Evolutionary conservation across 306 rosid species (phyloP).

Genomic region (Fagus sylvatica): DNA sequence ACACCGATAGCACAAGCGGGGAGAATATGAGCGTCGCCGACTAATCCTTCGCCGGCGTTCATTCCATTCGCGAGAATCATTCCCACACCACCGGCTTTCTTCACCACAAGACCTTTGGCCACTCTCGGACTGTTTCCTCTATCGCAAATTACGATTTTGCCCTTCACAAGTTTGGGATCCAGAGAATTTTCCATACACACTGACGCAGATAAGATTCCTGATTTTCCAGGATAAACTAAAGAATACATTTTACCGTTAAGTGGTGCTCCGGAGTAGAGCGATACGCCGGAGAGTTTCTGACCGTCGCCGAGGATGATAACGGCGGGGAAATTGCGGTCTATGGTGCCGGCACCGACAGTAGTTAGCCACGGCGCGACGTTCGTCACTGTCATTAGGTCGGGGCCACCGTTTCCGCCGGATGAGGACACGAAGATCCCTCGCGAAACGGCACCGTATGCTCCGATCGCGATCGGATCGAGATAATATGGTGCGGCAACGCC

Average conservation of each 20-base stretch:
- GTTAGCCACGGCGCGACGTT: slow-evolving; percentile 85
- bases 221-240: slow-evolving; percentile 74
- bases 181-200: slow-evolving; percentile 84
- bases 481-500: slow-evolving; percentile 75
- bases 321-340: slow-evolving; percentile 84
- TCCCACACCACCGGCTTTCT: slow-evolving; percentile 85
- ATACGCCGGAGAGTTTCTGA: slow-evolving; percentile 59
- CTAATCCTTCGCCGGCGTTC: slow-evolving; percentile 81
- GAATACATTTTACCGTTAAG: slow-evolving; percentile 63
- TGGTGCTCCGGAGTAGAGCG: slow-evolving; percentile 68
- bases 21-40: slow-evolving; percentile 80
- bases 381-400: slow-evolving; percentile 76
- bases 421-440: slow-evolving; percentile 76
- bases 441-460: slow-evolving; percentile 77
- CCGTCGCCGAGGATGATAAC: slow-evolving; percentile 62
- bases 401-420: slow-evolving; percentile 86
- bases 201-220: slow-evolving; percentile 61
- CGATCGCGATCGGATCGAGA: slow-evolving; percentile 87
- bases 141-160: slow-evolving; percentile 81
- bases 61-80: slow-evolving; percentile 81
- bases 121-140: slow-evolving; percentile 81
- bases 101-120: slow-evolving; percentile 81
- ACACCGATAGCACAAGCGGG: slow-evolving; percentile 83
- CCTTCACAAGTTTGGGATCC: slow-evolving; percentile 59
- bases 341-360: slow-evolving; percentile 89